Evolutionary conservation across 441 rosid genomes (phyloP), one percentile per base, ranked within the genome.

Genomic region (Daphne laureola): DNA sequence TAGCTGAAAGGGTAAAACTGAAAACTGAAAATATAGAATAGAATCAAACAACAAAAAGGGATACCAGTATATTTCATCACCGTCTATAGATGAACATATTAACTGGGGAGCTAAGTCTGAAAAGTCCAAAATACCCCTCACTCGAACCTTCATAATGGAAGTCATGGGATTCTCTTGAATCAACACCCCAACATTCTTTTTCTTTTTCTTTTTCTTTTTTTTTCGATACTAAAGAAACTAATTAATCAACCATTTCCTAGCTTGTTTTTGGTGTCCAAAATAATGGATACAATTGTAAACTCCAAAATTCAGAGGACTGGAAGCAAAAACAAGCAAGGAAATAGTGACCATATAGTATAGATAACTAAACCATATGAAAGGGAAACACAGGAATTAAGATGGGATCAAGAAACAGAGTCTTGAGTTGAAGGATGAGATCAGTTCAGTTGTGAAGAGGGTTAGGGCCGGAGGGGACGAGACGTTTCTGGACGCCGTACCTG

Each of bases 391-490:
- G n/a, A n/a, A n/a, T n/a, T n/a, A 38, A 26, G 26, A 58, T 46
- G 26, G 17, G 26, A 35, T 31, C 57, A 26, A 23, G 55, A 54
- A 58, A 54, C 54, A 42, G 43, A 16, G 50, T 46, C 51, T 14
- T 13, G n/a, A n/a, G n/a, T n/a, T n/a, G n/a, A n/a, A n/a, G n/a
- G n/a, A n/a, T n/a, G n/a, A n/a, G n/a, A n/a, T n/a, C n/a, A n/a
- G n/a, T n/a, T n/a, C 75, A 84, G 68, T 90, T 90, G 78, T 87
- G 95, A 69, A 87, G 97, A 14, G 97, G 97, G 71, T 90, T 81
- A 16, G 97, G 95, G 17, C 95, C 95, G 41, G 93, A 82, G 7
- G 97, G 97, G 42, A 90, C 93, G 35, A 90, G 79, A 62, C 97
- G 75, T 67, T 84, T 90, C 62, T 84, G 79, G 38, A 84, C 90